Conservation (phyloP, 805 yeast genomes). For the Lipomyces chichibuensis region DNA sequence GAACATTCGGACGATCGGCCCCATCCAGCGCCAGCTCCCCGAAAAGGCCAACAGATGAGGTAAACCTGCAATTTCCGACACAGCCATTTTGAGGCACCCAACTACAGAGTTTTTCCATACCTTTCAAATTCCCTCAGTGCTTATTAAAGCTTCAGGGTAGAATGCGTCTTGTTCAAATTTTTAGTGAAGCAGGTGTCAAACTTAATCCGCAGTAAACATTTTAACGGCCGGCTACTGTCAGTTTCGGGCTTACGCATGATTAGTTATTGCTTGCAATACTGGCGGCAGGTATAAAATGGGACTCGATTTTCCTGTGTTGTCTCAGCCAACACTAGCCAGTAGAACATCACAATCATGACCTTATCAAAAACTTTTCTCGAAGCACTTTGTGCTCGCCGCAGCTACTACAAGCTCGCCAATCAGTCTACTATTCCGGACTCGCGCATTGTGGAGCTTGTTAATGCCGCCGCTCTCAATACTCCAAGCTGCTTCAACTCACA, state of each 20-base stretch:
- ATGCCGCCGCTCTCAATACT: constrained; percentile 51
- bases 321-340: no score
- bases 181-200: neutral
- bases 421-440: constrained; percentile 51
- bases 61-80: no score
- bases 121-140: neutral
- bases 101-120: neutral
- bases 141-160: neutral
- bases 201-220: neutral
- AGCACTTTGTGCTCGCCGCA: constrained; percentile 49
- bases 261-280: neutral
- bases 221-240: neutral
- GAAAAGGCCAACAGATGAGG: no score
- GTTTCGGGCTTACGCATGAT: neutral
- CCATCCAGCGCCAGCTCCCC: no score
- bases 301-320: no score
- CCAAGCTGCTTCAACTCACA: constrained; percentile 60
- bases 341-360: neutral
- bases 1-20: no score
- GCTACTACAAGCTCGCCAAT: constrained; percentile 53
- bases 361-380: constrained; percentile 22
- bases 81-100: no score
- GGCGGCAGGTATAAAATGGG: neutral
- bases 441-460: constrained; percentile 50
- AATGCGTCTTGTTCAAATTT: no score